A percentile compares a stretch with the other conserved stretches of the same genome.
Evolutionary conservation across 1,284 basidiomycete genomes (phyloP).

Genomic region (Austroboletus novae-zelandiae): DNA sequence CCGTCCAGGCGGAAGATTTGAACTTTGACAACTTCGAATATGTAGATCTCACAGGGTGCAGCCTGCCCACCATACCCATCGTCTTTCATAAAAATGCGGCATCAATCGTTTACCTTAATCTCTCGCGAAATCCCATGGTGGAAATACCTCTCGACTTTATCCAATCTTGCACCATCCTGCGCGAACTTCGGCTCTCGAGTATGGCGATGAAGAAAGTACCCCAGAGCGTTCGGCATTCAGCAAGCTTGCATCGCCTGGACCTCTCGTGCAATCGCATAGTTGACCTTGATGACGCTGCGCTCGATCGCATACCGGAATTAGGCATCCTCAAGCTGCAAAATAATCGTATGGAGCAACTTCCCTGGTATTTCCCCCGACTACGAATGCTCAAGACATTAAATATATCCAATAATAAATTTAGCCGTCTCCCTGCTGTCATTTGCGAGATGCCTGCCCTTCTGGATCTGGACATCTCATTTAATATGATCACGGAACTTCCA

Average conservation of each 20-base stretch:
- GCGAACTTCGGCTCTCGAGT: constrained; percentile 86
- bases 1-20: constrained; percentile 63
- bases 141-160: constrained; percentile 98
- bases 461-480: constrained; percentile 96
- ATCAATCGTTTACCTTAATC: constrained; percentile 82
- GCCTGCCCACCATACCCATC: constrained; percentile 90
- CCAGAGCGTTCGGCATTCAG: constrained; percentile 75
- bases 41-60: constrained; percentile 82
- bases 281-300: constrained; percentile 83
- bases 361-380: constrained; percentile 82
- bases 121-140: constrained; percentile 94
- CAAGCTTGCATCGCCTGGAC: constrained; percentile 81
- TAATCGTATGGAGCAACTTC: constrained; percentile 88
- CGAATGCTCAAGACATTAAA: constrained; percentile 78
- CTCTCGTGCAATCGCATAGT: constrained; percentile 92
- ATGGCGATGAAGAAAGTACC: constrained; percentile 97
- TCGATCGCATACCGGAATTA: constrained; percentile 78
- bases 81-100: constrained; percentile 86
- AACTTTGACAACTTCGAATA: constrained; percentile 75
- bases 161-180: constrained; percentile 82
- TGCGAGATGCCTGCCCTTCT: constrained; percentile 72
- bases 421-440: constrained; percentile 75
- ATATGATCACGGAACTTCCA: constrained; percentile 82
- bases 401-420: constrained; percentile 97
- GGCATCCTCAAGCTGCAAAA: constrained; percentile 83